Evolutionary conservation across 2,329 filamentous ascomycete species (phyloP).

Genomic region (Trichoderma breve): DNA sequence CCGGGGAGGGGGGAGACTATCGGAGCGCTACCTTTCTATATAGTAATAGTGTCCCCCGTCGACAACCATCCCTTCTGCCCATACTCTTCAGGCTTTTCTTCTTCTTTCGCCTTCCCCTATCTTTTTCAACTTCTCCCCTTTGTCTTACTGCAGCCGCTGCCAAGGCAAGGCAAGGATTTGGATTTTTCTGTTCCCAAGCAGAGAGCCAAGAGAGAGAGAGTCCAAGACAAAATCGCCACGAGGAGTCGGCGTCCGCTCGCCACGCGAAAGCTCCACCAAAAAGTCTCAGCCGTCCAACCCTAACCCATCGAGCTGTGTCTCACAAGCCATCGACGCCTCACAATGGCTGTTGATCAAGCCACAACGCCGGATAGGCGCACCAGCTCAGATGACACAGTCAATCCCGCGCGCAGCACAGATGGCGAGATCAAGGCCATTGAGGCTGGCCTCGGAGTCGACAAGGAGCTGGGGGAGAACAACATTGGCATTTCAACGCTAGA

Average conservation of each 20-base stretch:
- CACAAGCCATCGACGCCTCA: neutral
- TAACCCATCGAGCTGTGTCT: neutral
- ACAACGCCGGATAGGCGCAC: constrained; percentile 25
- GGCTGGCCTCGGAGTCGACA: neutral
- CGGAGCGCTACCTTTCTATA: constrained; percentile 5
- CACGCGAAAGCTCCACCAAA: constrained; percentile 16
- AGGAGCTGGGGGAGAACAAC: neutral
- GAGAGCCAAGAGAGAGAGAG: neutral
- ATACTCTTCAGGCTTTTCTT: neutral
- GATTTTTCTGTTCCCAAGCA: neutral
- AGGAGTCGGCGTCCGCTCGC: neutral
- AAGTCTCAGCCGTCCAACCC: constrained; percentile 9
- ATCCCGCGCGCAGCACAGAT: constrained; percentile 28
- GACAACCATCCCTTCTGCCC: neutral
- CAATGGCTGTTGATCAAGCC: constrained; percentile 17
- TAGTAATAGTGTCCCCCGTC: neutral
- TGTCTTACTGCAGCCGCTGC: neutral
- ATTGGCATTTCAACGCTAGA: neutral
- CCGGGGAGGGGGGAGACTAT: neutral
- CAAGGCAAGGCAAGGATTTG: neutral
- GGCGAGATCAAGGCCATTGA: constrained; percentile 6
- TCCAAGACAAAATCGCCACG: neutral
- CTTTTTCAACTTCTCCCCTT: neutral
- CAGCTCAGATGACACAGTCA: constrained; percentile 32
- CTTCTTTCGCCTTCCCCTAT: neutral